Base-by-base conservation (phyloP, 75 land plant genomes). In the Selaginella moellendorffii region DNA sequence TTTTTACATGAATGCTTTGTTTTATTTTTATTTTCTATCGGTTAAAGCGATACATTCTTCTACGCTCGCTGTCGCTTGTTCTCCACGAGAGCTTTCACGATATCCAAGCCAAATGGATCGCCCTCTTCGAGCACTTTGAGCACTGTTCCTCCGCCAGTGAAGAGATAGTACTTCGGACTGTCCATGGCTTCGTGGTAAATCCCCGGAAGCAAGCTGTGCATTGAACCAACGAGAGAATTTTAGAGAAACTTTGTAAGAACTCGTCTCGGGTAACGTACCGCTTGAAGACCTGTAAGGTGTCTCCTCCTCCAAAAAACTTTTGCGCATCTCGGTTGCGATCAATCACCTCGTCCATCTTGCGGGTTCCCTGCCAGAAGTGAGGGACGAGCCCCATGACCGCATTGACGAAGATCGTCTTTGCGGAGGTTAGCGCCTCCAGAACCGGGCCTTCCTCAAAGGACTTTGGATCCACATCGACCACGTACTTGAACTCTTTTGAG, bases 321-420 rank as follows among this genome's bases (percentile, higher is more conserved):
- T 78, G 80, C 0, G 80, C 80, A 10, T 65, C 23, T 1, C 66
- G 56, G 60, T 78, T 78, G 27, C 71, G 54, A 63, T 78, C 80
- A 51, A 78, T 78, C 54, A 65, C 74, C 51, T 69, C 78, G 25
- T 69, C 54, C 70, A 54, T 78, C 54, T 78, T 78, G 62, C 79
- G 69, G 23, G 80, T 78, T 46, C 80, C 80, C 29, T 78, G 79
- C 80, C 79, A 76, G 73, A 78, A 78, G 54, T 63, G 65, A 10
- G 80, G 80, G 73, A 78, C 75, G 23, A 78, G 36, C 24, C 80
- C 80, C 80, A 78, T 78, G 22, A 78, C 80, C 14, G 80, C 80
- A 62, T 78, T 78, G 21, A 78, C 80, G 62, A 78, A 78, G 31
- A 78, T 78, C 20, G 80, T 78, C 65, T 65, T 76, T n/a, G 78